Evolutionary conservation across 148 eudicot species (phyloP).

Genomic region (Suaeda aralocaspica): DNA sequence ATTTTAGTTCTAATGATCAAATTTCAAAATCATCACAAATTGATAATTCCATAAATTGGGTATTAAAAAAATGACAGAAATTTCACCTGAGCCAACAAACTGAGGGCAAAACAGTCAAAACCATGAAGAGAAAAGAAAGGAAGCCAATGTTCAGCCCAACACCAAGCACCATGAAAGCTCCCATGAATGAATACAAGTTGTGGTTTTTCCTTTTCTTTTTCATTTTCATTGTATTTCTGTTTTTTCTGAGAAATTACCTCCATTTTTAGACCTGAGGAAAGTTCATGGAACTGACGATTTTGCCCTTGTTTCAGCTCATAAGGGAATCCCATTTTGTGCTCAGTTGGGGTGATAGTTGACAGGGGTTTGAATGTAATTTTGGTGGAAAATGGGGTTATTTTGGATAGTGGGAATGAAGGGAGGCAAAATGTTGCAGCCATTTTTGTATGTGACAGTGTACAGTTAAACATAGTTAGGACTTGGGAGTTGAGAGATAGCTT

Average conservation of each 20-base stretch:
- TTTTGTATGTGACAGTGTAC: not conserved
- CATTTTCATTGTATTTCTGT: conserved; percentile 6
- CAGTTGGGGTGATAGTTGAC: conserved; percentile 24
- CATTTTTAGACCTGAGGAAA: conserved; percentile 80
- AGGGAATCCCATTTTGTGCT: conserved; percentile 40
- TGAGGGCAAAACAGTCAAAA: conserved; percentile 72
- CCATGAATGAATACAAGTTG: conserved; percentile 82
- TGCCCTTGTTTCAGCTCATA: conserved; percentile 73
- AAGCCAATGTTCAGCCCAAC: conserved; percentile 92
- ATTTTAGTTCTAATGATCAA: not conserved
- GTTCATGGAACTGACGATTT: conserved; percentile 71
- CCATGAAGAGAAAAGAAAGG: conserved; percentile 77
- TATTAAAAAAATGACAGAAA: not conserved
- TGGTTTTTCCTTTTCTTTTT: conserved; percentile 31
- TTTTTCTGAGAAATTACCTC: conserved; percentile 72
- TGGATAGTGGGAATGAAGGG: conserved; percentile 13
- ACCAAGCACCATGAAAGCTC: conserved; percentile 95
- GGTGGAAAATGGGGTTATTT: not conserved
- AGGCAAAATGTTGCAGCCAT: conserved; percentile 19
- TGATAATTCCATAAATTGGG: not conserved
- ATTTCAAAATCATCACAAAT: not conserved
- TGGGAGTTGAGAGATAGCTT: too few species aligned
- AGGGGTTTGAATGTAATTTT: conserved; percentile 37
- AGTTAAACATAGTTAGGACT: too few species aligned
- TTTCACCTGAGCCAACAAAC: conserved; percentile 77